Conservation (phyloP, 306 rosid genomes). For the Begonia peltatifolia region DNA sequence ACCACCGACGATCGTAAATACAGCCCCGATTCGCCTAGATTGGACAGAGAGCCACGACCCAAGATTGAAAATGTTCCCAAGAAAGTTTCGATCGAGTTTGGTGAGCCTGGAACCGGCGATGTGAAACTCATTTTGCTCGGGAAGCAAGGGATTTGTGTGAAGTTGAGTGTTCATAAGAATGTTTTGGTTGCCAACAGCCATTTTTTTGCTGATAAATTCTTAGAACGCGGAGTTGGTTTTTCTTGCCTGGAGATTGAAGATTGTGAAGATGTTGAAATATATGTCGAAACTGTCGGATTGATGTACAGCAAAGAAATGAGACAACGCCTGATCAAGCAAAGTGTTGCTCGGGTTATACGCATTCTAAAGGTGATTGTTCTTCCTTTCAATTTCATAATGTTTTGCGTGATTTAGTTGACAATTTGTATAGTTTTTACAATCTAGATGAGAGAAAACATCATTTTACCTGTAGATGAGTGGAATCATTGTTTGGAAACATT, state of each 20-base stretch:
- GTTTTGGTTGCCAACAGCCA: slow-evolving; percentile 45
- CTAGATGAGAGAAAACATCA: no score
- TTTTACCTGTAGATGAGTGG: no score
- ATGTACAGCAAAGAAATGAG: slow-evolving; percentile 89
- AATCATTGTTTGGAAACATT: no score
- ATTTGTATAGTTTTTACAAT: no score
- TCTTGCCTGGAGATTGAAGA: slow-evolving; percentile 57
- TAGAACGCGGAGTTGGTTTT: slow-evolving; percentile 29
- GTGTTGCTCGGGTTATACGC: slow-evolving; percentile 64
- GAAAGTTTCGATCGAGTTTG: slow-evolving; percentile 93
- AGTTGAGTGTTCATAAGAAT: slow-evolving; percentile 70
- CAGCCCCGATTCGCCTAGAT: slow-evolving; percentile 34
- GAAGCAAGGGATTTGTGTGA: slow-evolving; percentile 87
- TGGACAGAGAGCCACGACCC: slow-evolving; percentile 45
- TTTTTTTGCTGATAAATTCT: slow-evolving; percentile 49
- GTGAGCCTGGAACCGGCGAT: slow-evolving; percentile 79
- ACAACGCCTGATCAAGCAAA: slow-evolving; percentile 80
- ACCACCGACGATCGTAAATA: slow-evolving; percentile 37
- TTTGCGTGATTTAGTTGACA: no score
- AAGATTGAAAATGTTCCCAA: slow-evolving; percentile 56
- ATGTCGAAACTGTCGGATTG: slow-evolving; percentile 76
- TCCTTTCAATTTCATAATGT: no score
- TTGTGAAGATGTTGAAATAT: slow-evolving; percentile 85
- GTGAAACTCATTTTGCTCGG: slow-evolving; percentile 58
- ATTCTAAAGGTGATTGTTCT: slow-evolving; percentile 50